Percentiles rank a stretch among this genome's conserved stretches.
phyloP scores from a whole-genome alignment of 139 green algal genomes.

The Zygnema circumcarinatum region DNA sequence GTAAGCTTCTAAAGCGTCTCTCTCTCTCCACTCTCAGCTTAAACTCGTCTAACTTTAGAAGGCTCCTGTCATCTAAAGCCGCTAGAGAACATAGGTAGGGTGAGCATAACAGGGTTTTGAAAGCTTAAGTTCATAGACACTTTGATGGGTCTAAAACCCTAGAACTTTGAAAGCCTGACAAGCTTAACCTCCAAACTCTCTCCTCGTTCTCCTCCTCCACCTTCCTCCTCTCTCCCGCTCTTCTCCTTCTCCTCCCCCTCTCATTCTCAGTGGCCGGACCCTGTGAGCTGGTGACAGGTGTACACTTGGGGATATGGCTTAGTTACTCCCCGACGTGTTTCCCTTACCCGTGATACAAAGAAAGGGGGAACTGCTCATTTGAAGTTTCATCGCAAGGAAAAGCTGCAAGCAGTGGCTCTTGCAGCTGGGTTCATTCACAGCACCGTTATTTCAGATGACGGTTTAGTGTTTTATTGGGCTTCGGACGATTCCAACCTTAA shows the following conservation, averaged over 20 bases:
- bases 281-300: too few relatives aligned
- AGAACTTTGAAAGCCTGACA: too few relatives aligned
- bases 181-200: too few relatives aligned
- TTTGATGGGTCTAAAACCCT: too few relatives aligned
- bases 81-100: too few relatives aligned
- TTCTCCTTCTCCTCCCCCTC: too few relatives aligned
- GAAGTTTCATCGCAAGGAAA: slow-evolving; percentile 47
- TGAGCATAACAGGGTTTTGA: too few relatives aligned
- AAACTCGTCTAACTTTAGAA: not conserved
- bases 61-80: too few relatives aligned
- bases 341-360: slow-evolving; percentile 34
- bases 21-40: not conserved
- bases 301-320: slow-evolving; percentile 48
- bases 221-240: too few relatives aligned
- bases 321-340: slow-evolving; percentile 48
- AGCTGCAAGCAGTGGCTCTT: slow-evolving; percentile 68
- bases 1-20: slow-evolving; percentile 74
- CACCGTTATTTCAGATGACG: slow-evolving; percentile 72
- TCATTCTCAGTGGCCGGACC: too few relatives aligned
- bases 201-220: too few relatives aligned
- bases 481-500: slow-evolving; percentile 25
- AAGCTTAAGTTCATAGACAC: too few relatives aligned
- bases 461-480: slow-evolving; percentile 83
- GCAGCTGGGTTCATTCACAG: slow-evolving; percentile 88
- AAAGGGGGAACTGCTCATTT: slow-evolving; percentile 1